Conservation (phyloP, 2,329 filamentous ascomycete genomes). For the Ophiocordyceps camponoti-rufipedis region DNA sequence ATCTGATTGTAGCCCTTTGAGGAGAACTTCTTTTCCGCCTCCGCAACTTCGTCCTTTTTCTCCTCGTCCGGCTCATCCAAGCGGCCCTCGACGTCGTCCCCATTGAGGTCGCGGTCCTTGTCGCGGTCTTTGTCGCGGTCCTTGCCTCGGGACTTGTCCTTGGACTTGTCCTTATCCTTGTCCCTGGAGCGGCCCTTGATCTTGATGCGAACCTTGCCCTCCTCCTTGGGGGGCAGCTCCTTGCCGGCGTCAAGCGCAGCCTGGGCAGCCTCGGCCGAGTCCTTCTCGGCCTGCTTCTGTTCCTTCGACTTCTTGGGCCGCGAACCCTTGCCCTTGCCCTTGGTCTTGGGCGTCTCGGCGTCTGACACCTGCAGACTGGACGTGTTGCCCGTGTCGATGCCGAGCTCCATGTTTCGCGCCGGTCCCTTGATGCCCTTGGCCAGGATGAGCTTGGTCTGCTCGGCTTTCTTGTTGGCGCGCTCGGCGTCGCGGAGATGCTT, state of each 20-base stretch:
- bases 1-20: conserved; percentile 94
- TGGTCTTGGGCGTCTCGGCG: conserved; percentile 29
- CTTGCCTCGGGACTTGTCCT: conserved; percentile 23
- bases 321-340: conserved; percentile 38
- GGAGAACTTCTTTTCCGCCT: conserved; percentile 49
- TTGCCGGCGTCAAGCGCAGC: conserved; percentile 65
- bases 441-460: conserved; percentile 72
- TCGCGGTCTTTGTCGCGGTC: neutral
- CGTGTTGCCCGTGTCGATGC: conserved; percentile 71
- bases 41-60: conserved; percentile 29
- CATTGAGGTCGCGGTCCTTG: conserved; percentile 18
- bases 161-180: conserved; percentile 23
- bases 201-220: conserved; percentile 45
- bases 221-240: conserved; percentile 42
- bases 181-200: conserved; percentile 33
- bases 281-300: conserved; percentile 65
- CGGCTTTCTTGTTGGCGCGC: conserved; percentile 80
- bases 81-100: conserved; percentile 22
- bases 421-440: conserved; percentile 74
- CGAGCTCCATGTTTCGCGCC: conserved; percentile 52
- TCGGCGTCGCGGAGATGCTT: conserved; percentile 74
- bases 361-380: conserved; percentile 63
- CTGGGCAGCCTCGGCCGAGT: conserved; percentile 73
- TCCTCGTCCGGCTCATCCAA: conserved; percentile 30
- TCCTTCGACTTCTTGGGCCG: conserved; percentile 83